Conservation (phyloP, 2,329 filamentous ascomycete species). For the Talaromyces verruculosus region DNA sequence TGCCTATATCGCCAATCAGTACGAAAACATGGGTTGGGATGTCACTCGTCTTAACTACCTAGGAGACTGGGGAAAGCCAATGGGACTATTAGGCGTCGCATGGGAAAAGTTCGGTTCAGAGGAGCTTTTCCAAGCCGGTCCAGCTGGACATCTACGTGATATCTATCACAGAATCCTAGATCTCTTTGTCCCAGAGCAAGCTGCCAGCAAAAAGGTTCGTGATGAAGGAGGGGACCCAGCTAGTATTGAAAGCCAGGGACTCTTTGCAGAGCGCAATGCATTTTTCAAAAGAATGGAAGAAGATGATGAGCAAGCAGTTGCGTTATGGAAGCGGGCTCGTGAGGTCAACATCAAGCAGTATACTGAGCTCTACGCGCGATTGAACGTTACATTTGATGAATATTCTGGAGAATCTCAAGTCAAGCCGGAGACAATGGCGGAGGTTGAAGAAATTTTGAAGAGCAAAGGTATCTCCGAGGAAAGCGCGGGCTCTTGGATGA, state of each 20-base stretch:
- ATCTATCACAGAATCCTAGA: conserved; percentile 74
- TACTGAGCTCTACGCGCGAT: conserved; percentile 65
- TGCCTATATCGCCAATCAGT: conserved; percentile 68
- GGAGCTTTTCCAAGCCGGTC: conserved; percentile 63
- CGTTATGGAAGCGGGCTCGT: conserved; percentile 65
- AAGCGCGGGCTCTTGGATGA: conserved; percentile 68
- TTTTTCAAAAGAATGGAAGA: conserved; percentile 74
- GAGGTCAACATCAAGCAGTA: conserved; percentile 67
- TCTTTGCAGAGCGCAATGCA: conserved; percentile 12
- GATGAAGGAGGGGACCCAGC: background rate
- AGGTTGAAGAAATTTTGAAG: conserved; percentile 61
- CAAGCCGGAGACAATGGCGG: conserved; percentile 64
- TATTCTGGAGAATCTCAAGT: conserved; percentile 72
- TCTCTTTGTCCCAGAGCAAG: background rate
- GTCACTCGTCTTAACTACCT: conserved; percentile 59
- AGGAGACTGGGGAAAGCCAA: conserved; percentile 66
- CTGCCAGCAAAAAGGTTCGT: conserved; percentile 6
- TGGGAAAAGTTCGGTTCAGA: conserved; percentile 75
- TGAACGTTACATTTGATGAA: conserved; percentile 71
- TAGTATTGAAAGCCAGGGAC: background rate
- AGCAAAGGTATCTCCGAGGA: conserved; percentile 66
- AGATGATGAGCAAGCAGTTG: conserved; percentile 60
- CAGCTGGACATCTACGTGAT: conserved; percentile 78
- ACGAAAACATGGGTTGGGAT: conserved; percentile 64
- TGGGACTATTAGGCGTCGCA: conserved; percentile 67